A percentile compares a stretch with the other conserved stretches of the same genome.
Evolutionary conservation across 805 yeast genomes (phyloP).

Genomic region (Clavispora carvajalis): DNA sequence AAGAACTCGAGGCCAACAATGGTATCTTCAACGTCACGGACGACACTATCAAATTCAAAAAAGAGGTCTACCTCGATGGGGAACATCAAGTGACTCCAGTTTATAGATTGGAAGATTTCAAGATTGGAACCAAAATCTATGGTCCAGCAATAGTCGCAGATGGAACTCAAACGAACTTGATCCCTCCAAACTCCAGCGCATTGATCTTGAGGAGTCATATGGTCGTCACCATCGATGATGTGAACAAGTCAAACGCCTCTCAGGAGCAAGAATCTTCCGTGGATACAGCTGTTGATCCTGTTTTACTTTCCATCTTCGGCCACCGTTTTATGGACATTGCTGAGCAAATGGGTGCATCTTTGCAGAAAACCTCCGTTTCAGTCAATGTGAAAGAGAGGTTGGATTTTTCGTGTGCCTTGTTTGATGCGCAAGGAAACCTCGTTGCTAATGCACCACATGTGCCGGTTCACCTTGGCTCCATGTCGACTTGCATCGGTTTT

Average conservation of each 20-base stretch:
- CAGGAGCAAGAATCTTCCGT: too few species aligned
- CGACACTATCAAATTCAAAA: slow-evolving; percentile 4
- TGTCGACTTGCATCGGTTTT: slow-evolving; percentile 43
- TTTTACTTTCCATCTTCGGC: slow-evolving; percentile 16
- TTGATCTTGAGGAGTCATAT: slow-evolving; percentile 14
- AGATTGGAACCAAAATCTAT: slow-evolving; percentile 7
- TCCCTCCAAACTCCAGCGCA: slow-evolving; percentile 13
- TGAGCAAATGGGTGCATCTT: slow-evolving; percentile 40
- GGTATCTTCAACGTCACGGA: slow-evolving; percentile 1
- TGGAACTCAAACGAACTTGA: slow-evolving; percentile 16
- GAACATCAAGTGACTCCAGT: slow-evolving; percentile 9
- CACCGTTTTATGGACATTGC: slow-evolving; percentile 20
- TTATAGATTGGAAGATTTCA: slow-evolving; percentile 10
- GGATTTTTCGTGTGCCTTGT: slow-evolving; percentile 43
- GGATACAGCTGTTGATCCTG: slow-evolving; percentile 14
- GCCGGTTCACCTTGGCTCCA: slow-evolving; percentile 43
- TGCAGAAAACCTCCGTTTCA: slow-evolving; percentile 42
- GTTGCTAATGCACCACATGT: slow-evolving; percentile 45
- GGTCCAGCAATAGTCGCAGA: slow-evolving; percentile 18
- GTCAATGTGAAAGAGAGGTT: slow-evolving; percentile 42
- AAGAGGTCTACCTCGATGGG: slow-evolving; percentile 10
- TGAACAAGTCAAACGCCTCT: not conserved
- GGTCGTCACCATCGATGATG: slow-evolving; percentile 7
- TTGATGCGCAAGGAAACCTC: slow-evolving; percentile 37
- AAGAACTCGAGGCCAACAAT: slow-evolving; percentile 1